Evolutionary conservation across 768 basidiomycete genomes (phyloP), one percentile per base, ranked within the genome.

Genomic region (Tricholoma hemisulphureum): DNA sequence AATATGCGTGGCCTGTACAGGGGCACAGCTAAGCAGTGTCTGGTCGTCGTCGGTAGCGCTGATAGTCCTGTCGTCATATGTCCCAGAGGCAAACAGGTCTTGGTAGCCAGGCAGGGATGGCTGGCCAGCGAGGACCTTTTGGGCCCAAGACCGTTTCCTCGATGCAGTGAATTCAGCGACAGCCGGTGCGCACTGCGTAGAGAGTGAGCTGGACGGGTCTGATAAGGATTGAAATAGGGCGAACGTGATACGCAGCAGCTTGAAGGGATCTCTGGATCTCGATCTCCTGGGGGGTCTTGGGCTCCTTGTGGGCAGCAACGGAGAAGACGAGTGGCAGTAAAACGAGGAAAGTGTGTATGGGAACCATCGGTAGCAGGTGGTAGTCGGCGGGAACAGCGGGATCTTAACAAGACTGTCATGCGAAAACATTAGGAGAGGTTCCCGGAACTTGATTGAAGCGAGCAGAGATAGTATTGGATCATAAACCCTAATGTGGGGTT

Each of bases 181-280:
- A 0, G 81, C 79, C 1, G 81, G 80, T 32, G 82, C 80, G 49
- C 82, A 84, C 82, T 83, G 57, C 21, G 1, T 53, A 11, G 26
- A 46, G n/a, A 14, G 20, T 41, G 10, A 35, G 26, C n/a, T n/a
- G n/a, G 14, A 41, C 28, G 16, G 11, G 31, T 53, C 29, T 16
- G 43, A 48, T 9, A 24, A n/a, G 54, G 53, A 16, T 16, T 21
- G 49, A 13, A 35, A 34, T 23, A 49, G 26, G 23, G 73, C 76
- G 23, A 52, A 82, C 80, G 65, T 82, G 77, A 56, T 80, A 82
- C 2, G 82, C 81, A 23, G 82, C 81, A 39, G 76, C 78, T 58
- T 82, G 79, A 26, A 84, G 70, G 14, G 73, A 74, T 18, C 81
- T 71, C 58, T 83, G 77, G 13, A 80, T 69, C 59, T 80, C 80